phyloP scores from a whole-genome alignment of 1,284 basidiomycete genomes.

The Malassezia furfur region DNA sequence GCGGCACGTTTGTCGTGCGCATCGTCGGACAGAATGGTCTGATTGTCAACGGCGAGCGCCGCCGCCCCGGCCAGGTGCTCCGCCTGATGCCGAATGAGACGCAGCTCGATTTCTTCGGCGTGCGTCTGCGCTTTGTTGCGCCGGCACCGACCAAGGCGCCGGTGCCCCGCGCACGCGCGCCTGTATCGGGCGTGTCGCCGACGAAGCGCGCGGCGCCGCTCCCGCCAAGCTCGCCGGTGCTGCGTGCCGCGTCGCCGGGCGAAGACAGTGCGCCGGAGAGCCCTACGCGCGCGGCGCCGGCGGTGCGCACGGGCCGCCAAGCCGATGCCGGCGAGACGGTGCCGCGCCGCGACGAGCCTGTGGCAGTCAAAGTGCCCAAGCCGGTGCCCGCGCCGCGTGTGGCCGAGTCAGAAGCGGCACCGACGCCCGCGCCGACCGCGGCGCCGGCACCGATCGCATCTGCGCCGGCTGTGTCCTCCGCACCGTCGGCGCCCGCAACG shows the following conservation, averaged over 20 bases:
- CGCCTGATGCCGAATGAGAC: slow-evolving; percentile 29
- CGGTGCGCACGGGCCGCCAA: neutral
- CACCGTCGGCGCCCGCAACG: too few relatives aligned
- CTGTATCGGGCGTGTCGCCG: neutral
- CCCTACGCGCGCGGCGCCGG: neutral
- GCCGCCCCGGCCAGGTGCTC: slow-evolving; percentile 35
- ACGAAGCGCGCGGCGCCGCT: neutral
- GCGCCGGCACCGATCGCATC: too few relatives aligned
- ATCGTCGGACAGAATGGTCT: slow-evolving; percentile 46
- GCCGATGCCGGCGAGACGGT: neutral
- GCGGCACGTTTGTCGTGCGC: slow-evolving; percentile 35
- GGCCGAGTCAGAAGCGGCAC: too few relatives aligned
- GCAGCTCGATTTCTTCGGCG: slow-evolving; percentile 39
- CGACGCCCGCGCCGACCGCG: too few relatives aligned
- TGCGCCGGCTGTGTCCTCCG: too few relatives aligned
- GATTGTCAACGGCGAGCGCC: slow-evolving; percentile 37
- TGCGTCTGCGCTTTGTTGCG: slow-evolving; percentile 7
- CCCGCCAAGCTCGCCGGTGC: neutral
- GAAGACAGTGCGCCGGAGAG: neutral
- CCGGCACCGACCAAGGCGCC: neutral
- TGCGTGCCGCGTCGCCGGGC: neutral
- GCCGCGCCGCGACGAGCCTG: too few relatives aligned
- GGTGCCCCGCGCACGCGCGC: neutral
- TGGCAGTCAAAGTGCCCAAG: too few relatives aligned
- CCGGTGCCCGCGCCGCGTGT: too few relatives aligned